Base-by-base conservation (phyloP, 352 stramenopile species). In the Globisporangium nodosum region DNA sequence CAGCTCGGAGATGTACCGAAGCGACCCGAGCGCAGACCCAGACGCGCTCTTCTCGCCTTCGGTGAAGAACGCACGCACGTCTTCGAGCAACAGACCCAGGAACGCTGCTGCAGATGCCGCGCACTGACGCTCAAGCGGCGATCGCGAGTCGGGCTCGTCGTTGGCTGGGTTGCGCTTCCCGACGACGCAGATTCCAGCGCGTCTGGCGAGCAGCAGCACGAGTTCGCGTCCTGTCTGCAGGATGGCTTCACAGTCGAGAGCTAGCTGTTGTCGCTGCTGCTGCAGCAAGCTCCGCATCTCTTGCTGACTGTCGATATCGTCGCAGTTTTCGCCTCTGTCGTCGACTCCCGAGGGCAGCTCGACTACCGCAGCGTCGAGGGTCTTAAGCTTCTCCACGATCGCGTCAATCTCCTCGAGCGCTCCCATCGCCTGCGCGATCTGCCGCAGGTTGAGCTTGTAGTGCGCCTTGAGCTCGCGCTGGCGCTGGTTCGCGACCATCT, bases 371-470 rank as follows among this genome's bases (percentile, higher is more conserved):
- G 51, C 64, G 35, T 92, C 81, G 31, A 80, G 39, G 1, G 35
- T 48, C 24, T 60, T 64, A 18, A 90, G 33, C 13, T 68, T 56
- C 5, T 76, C 70, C 40, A 88, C 37, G 15, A 74, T 59, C 3
- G 60, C 58, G 35, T 92, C 81, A 52, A 87, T 66, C 39, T 88
- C 78, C 63, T 89, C 78, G 48, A 92, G 58, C 0, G 78, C 68
- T 9, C 71, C 83, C 8, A 88, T 52, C 15, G 83, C 81, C 60
- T 79, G 70, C 2, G 78, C 71, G 2, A 88, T 60, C 1, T 72
- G 60, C 3, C 80, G 68, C 48, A 91, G 71, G 55, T 76, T 72
- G 53, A 62, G 37, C 11, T 78, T 73, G 58, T 91, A 93, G 60
- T 90, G 78, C 15, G 52, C 20, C 57, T 91, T 89, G 20, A 91